Percentiles rank a stretch among this genome's conserved stretches.
phyloP scores from a whole-genome alignment of 768 basidiomycete genomes.

The Lactarius hatsudake region DNA sequence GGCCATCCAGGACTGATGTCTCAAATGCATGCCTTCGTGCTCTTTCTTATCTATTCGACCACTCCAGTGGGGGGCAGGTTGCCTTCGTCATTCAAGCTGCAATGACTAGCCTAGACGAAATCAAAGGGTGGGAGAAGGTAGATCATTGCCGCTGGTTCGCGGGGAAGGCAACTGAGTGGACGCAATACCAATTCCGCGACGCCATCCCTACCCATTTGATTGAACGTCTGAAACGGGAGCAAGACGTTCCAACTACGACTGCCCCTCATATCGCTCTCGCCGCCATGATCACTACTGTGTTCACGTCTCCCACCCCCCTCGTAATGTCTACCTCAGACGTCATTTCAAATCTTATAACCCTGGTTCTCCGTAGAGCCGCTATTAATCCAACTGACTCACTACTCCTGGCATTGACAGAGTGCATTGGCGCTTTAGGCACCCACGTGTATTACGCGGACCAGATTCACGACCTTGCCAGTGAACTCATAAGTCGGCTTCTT shows the following conservation, averaged over 20 bases:
- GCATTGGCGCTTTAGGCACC: slow-evolving; percentile 79
- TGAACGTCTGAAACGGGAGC: slow-evolving; percentile 66
- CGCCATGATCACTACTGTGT: slow-evolving; percentile 79
- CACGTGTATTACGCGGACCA: slow-evolving; percentile 97
- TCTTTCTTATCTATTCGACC: slow-evolving; percentile 66
- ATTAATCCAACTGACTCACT: slow-evolving; percentile 61
- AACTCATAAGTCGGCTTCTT: slow-evolving; percentile 72
- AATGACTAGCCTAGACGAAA: slow-evolving; percentile 63
- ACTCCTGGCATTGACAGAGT: slow-evolving; percentile 65
- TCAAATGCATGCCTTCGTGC: slow-evolving; percentile 70
- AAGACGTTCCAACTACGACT: slow-evolving; percentile 48
- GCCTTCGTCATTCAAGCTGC: slow-evolving; percentile 68
- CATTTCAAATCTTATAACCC: slow-evolving; percentile 68
- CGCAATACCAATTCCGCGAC: slow-evolving; percentile 91
- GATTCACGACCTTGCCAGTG: slow-evolving; percentile 86
- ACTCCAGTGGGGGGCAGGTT: slow-evolving; percentile 75
- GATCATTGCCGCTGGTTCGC: slow-evolving; percentile 83
- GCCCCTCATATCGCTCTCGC: slow-evolving; percentile 59
- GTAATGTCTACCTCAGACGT: slow-evolving; percentile 92
- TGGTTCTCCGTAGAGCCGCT: slow-evolving; percentile 69
- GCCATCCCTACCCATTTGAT: slow-evolving; percentile 83
- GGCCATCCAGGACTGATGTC: slow-evolving; percentile 72
- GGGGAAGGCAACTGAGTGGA: slow-evolving; percentile 76
- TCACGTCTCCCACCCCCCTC: slow-evolving; percentile 77
- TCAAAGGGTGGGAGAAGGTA: slow-evolving; percentile 60